Conservation (phyloP, 352 stramenopile species). For the Phytophthora sansomeana region DNA sequence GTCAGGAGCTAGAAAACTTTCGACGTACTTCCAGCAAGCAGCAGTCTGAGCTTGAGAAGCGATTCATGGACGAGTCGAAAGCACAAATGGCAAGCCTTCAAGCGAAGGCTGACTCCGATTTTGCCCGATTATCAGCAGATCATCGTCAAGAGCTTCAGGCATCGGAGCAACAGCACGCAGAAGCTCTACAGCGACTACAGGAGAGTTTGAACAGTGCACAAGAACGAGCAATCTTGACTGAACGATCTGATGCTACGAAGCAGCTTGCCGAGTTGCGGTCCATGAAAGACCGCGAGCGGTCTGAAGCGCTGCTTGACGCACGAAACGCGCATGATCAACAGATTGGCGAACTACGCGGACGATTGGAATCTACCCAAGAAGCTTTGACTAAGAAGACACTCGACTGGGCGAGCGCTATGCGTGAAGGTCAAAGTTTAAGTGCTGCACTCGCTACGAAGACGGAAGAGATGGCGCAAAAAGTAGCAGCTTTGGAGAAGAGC, state of each 20-base stretch:
- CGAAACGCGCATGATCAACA: slow-evolving; percentile 37
- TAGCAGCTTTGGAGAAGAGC: slow-evolving; percentile 43
- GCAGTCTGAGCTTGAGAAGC: slow-evolving; percentile 23
- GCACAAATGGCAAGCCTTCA: slow-evolving; percentile 22
- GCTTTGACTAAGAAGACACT: slow-evolving; percentile 40
- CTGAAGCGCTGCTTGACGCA: slow-evolving; percentile 37
- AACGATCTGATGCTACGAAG: slow-evolving; percentile 44
- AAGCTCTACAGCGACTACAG: slow-evolving; percentile 36
- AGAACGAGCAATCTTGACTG: slow-evolving; percentile 40
- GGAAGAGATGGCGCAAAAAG: slow-evolving; percentile 41
- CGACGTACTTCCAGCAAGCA: slow-evolving; percentile 5
- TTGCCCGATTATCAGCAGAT: slow-evolving; percentile 24
- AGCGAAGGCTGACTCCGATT: slow-evolving; percentile 31
- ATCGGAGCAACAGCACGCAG: slow-evolving; percentile 28
- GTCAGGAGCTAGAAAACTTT: slow-evolving; percentile 22
- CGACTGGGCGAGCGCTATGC: slow-evolving; percentile 38
- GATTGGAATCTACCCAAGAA: slow-evolving; percentile 32
- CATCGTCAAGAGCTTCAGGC: slow-evolving; percentile 35
- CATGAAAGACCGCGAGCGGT: slow-evolving; percentile 55
- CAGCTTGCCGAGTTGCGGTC: slow-evolving; percentile 36
- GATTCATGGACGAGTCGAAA: slow-evolving; percentile 27
- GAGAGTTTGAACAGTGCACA: slow-evolving; percentile 31
- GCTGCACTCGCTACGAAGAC: slow-evolving; percentile 44
- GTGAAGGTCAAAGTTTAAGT: slow-evolving; percentile 40
- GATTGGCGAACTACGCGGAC: slow-evolving; percentile 31